Base-by-base conservation (phyloP, 257 asterid species). In the Cinchona pubescens region DNA sequence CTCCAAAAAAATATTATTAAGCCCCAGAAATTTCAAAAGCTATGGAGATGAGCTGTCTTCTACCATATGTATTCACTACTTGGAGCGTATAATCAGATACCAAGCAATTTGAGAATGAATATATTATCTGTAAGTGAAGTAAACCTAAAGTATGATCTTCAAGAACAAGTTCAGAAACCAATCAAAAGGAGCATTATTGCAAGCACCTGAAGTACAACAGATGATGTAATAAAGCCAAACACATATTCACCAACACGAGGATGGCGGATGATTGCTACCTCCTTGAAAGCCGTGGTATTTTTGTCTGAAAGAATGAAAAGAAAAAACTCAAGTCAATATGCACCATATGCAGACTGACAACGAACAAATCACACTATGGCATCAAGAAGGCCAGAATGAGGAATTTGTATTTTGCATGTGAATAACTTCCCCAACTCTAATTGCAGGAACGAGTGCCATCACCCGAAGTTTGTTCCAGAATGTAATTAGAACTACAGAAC, bases 211-310 rank as follows among this genome's bases (percentile, higher is more conserved):
- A 92, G 97, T 72, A 89, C 79, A 49, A 92, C 89, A 40, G 98
- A 79, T 30, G 98, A 92, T 40, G 98, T 92, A 55, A 92, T 90
- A 80, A 92, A 92, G 76, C 98, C 98, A 34, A 90, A 72, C 42
- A 93, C 98, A 82, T 92, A 92, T 89, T 92, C 98, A 75, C 98
- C 98, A 79, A 87, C 85, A 84, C 97, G 96, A 76, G 97, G 97
- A 86, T 92, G 96, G 12, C 94, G 96, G 51, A 92, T 88, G 73
- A 92, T 92, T 58, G 96, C 96, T 37, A 92, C 96, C 84, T 92
- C 97, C 93, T 92, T 92, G 89, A 92, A 92, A 81, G 97, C 97
- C 76, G 91, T 88, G 67, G 96, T 89, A 75, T 92, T 85, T 79
- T 92, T 96, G 81, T 92, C 97, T 90, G 92, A 21, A 48, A 46